phyloP scores from a whole-genome alignment of 352 stramenopile genomes.

The Globisporangium megalacanthum region DNA sequence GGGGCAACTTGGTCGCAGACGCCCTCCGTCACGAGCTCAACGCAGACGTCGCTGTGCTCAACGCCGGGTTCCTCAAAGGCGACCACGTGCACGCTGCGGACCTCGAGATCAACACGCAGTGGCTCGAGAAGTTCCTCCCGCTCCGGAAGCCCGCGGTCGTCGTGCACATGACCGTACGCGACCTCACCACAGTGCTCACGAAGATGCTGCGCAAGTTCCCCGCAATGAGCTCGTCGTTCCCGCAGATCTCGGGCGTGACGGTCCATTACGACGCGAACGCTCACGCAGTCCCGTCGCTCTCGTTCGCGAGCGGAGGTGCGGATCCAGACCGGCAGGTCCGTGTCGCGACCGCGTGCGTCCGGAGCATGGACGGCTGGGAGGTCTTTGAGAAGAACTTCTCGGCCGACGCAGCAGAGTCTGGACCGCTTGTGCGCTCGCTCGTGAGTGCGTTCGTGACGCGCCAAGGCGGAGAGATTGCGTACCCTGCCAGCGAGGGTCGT shows the following conservation, averaged over 20 bases:
- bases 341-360: not conserved
- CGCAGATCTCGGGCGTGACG: slow-evolving; percentile 57
- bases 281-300: not conserved
- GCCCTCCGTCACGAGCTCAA: slow-evolving; percentile 50
- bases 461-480: not conserved
- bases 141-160: slow-evolving; percentile 48
- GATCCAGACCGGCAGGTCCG: not conserved
- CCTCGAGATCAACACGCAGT: slow-evolving; percentile 44
- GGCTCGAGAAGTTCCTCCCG: slow-evolving; percentile 67
- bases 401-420: not conserved
- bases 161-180: slow-evolving; percentile 36
- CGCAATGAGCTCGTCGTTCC: slow-evolving; percentile 61
- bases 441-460: not conserved
- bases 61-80: slow-evolving; percentile 80
- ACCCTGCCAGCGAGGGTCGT: not conserved
- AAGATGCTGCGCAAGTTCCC: slow-evolving; percentile 62
- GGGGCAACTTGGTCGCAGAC: slow-evolving; percentile 78
- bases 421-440: not conserved
- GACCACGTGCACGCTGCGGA: slow-evolving; percentile 49
- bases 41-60: slow-evolving; percentile 57
- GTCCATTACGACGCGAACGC: slow-evolving; percentile 25
- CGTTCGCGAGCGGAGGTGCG: not conserved
- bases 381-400: not conserved
- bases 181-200: slow-evolving; percentile 46
- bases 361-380: not conserved